Evolutionary conservation across 768 basidiomycete genomes (phyloP), one percentile per base, ranked within the genome.

Genomic region (Butyriboletus loyo): DNA sequence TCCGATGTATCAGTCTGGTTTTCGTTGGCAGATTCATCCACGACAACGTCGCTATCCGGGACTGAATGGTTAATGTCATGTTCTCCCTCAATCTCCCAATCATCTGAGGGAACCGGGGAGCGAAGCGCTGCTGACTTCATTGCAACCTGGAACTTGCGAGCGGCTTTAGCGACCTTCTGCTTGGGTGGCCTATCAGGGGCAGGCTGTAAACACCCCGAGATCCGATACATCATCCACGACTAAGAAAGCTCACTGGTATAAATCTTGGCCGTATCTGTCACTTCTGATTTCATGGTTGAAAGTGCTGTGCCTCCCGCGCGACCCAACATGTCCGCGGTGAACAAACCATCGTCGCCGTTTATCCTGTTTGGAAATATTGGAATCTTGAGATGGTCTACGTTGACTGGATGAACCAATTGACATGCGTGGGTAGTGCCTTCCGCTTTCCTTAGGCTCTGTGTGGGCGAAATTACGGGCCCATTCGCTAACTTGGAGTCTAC

Each of bases 341-440:
- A 52, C 11, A 45, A 57, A 65, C 62, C 55, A 56, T 36, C 50
- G 56, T 32, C 53, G 50, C 14, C 55, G 53, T 41, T 32, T 55
- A 32, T 47, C 52, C 10, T 27, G 42, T 14, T 17, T 40, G 14
- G 30, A 17, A n/a, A 22, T 7, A 30, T 19, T 30, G 27, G 55
- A 24, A 4, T 7, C 31, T 10, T 50, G 46, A 15, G 55, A 43
- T 24, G 28, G 4, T 19, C 44, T 30, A 24, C 34, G 53, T 50
- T 41, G 54, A 22, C 38, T 7, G 10, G 59, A 39, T 13, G 54
- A 49, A 25, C 58, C 57, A 5, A 57, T 57, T 17, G 64, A 57
- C 58, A 63, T 65, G 46, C 65, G 62, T 11, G 52, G 53, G 17
- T 55, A 53, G 36, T 43, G 53, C 44, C 40, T 52, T 36, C 46